phyloP scores from a whole-genome alignment of 108 stramenopile genomes.

The Epithemia pelagica region DNA sequence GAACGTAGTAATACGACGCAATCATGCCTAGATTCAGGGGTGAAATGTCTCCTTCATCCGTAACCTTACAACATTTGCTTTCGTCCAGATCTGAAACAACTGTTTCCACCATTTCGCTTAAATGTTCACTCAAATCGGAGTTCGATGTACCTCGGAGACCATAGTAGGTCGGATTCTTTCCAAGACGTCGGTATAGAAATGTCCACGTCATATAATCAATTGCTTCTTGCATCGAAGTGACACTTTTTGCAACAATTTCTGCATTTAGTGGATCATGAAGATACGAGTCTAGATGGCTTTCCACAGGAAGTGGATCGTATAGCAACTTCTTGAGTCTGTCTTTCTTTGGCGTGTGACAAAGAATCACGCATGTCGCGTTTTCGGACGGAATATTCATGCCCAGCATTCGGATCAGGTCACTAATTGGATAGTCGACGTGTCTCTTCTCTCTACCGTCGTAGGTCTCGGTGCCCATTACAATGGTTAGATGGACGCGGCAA shows the following conservation, averaged over 20 bases:
- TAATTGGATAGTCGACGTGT: slow-evolving; percentile 92
- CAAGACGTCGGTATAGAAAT: slow-evolving; percentile 92
- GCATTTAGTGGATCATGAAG: slow-evolving; percentile 97
- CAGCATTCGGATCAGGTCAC: slow-evolving; percentile 93
- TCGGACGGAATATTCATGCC: slow-evolving; percentile 70
- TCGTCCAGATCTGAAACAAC: slow-evolving; percentile 92
- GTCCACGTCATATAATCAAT: slow-evolving; percentile 99
- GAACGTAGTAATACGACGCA: slow-evolving; percentile 95
- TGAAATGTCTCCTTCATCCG: slow-evolving; percentile 88
- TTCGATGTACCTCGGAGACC: slow-evolving; percentile 85
- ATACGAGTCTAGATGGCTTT: slow-evolving; percentile 93
- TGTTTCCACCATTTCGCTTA: slow-evolving; percentile 98
- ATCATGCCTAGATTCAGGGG: slow-evolving; percentile 99
- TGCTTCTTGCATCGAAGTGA: slow-evolving; percentile 94
- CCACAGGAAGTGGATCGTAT: slow-evolving; percentile 95
- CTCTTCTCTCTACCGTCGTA: slow-evolving; percentile 92
- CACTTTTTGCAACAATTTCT: slow-evolving; percentile 92
- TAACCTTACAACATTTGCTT: slow-evolving; percentile 83
- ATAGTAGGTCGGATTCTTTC: slow-evolving; percentile 99
- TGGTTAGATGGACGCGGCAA: slow-evolving; percentile 67
- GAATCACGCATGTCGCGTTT: slow-evolving; percentile 78
- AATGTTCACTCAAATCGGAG: slow-evolving; percentile 91
- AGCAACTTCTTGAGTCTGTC: slow-evolving; percentile 90
- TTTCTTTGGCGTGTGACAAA: slow-evolving; percentile 93
- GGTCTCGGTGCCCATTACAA: slow-evolving; percentile 94